Evolutionary conservation across 2,329 filamentous ascomycete species (phyloP).

Genomic region (Colletotrichum cuscutae): DNA sequence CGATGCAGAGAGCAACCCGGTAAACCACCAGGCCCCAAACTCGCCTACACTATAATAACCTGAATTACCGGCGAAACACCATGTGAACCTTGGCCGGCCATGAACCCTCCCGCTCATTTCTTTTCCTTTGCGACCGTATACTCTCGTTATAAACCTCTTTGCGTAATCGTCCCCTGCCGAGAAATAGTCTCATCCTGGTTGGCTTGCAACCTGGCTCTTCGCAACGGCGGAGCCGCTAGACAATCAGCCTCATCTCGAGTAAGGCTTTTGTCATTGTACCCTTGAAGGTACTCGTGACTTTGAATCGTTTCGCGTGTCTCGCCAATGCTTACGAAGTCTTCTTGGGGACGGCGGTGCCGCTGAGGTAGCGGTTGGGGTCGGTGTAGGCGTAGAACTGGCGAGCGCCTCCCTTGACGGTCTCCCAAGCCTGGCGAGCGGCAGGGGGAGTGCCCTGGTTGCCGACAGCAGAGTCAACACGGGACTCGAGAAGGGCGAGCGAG

Average conservation of each 20-base stretch:
- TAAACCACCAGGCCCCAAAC: conserved; percentile 23
- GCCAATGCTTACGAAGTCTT: conserved; percentile 50
- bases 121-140: conserved; percentile 25
- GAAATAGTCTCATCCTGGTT: conserved; percentile 13
- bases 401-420: conserved; percentile 76
- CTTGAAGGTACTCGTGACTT: neutral
- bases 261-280: neutral
- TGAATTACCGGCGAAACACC: conserved; percentile 29
- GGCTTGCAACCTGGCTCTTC: conserved; percentile 30
- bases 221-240: conserved; percentile 17
- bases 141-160: conserved; percentile 5
- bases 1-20: conserved; percentile 26
- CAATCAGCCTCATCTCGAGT: neutral
- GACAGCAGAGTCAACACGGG: conserved; percentile 82
- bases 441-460: conserved; percentile 90
- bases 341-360: conserved; percentile 63
- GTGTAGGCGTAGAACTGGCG: conserved; percentile 83
- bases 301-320: neutral
- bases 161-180: conserved; percentile 5
- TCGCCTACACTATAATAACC: conserved; percentile 35
- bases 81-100: conserved; percentile 27
- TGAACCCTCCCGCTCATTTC: conserved; percentile 14
- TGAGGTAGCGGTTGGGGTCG: conserved; percentile 79
- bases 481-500: conserved; percentile 77
- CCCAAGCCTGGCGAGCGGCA: conserved; percentile 82